Base-by-base conservation (phyloP, 495 filamentous ascomycete genomes). In the Penicillium atrosanguineum region DNA sequence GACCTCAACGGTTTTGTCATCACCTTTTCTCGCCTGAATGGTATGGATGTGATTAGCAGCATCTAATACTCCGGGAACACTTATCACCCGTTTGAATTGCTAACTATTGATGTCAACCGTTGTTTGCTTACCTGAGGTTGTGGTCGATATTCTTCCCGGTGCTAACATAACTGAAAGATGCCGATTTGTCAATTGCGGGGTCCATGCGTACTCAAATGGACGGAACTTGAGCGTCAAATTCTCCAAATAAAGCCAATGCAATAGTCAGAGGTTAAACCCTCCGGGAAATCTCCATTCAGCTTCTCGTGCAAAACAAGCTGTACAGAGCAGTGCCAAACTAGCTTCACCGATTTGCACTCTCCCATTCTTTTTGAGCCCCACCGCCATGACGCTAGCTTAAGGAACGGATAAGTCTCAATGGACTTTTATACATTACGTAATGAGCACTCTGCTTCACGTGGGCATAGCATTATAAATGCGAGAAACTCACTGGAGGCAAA, bases 141-240 rank as follows among this genome's bases (percentile, higher is more conserved):
- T 54, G 7, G 45, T 11, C 0, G 39, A 37, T 21, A 6, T 31
- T 19, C 21, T 14, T 42, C 6, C 12, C 1, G 9, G 3, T 25
- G 19, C n/a, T 9, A 15, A 8, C 11, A 18, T 25, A 21, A 18
- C 31, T 41, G 11, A 26, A 8, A 68, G 46, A 50, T 48, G 56
- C 69, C 70, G 74, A 14, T 69, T 65, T 3, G 7, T 9, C 4
- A 15, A 11, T 15, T 53, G 63, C 7, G 56, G 53, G 0, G 47
- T 48, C 81, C 81, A 87, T 7, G 68, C 62, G 29, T 65, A 21
- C 0, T 56, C 52, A 1, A 55, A 34, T 1, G 72, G 69, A 0
- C 82, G 69, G 34, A 82, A 80, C 45, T 85, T 76, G 4, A 85
- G 45, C 0, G 48, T 26, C 0, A 59, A 56, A 0, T 63, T 76